phyloP scores from a whole-genome alignment of 441 rosid species.

The Populus hybrid region DNA sequence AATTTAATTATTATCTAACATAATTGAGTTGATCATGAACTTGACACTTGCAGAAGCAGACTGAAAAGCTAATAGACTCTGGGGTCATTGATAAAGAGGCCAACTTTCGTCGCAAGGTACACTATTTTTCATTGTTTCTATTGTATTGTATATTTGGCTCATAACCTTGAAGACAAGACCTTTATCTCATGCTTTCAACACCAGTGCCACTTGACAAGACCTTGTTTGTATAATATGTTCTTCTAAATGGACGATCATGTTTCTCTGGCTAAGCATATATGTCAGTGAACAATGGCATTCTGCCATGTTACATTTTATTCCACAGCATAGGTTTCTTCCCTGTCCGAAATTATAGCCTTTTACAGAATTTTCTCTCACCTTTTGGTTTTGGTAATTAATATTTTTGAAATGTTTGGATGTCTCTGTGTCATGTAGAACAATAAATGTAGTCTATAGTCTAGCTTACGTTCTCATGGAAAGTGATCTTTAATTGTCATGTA shows the following conservation, averaged over 20 bases:
- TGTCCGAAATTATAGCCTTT: background rate
- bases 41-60: constrained; percentile 43
- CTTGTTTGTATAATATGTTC: background rate
- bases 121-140: background rate
- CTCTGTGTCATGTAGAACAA: background rate
- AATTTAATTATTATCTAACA: constrained; percentile 6
- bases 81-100: constrained; percentile 37
- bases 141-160: constrained; percentile 2
- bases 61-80: constrained; percentile 28
- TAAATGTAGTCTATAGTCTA: background rate
- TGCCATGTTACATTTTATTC: background rate
- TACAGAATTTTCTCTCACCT: background rate
- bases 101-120: constrained; percentile 62
- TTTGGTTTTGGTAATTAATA: background rate
- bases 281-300: background rate
- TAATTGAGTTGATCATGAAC: constrained; percentile 21
- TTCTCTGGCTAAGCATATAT: background rate
- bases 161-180: constrained; percentile 3
- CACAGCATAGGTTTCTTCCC: background rate
- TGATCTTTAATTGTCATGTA: background rate
- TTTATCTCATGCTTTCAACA: constrained; percentile 8
- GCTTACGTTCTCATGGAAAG: background rate
- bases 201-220: constrained; percentile 2
- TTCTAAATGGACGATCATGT: background rate
- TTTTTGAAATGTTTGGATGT: background rate